Evolutionary conservation across 2,329 filamentous ascomycete species (phyloP).

Genomic region (Mycosphaerella sp.): DNA sequence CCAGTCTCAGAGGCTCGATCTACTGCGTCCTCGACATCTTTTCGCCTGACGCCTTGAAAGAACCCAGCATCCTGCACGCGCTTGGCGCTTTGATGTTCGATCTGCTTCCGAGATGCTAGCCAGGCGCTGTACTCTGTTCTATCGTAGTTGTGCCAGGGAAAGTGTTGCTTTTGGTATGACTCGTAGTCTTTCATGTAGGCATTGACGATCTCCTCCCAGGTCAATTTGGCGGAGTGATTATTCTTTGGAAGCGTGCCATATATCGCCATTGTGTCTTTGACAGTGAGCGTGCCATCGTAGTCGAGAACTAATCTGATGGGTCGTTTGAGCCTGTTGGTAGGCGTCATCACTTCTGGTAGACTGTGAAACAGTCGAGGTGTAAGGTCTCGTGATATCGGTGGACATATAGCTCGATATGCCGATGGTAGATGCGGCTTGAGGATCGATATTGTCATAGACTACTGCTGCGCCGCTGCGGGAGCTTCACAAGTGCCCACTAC

Average conservation of each 20-base stretch:
- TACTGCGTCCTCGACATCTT: conserved; percentile 27
- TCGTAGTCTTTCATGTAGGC: conserved; percentile 40
- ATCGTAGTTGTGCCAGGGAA: conserved; percentile 25
- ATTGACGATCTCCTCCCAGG: conserved; percentile 35
- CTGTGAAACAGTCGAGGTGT: neutral
- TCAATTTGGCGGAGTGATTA: conserved; percentile 17
- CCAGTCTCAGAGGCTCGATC: conserved; percentile 30
- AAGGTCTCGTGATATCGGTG: neutral
- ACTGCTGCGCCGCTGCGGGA: neutral
- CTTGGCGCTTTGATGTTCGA: conserved; percentile 39
- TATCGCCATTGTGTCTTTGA: conserved; percentile 40
- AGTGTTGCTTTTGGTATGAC: conserved; percentile 29
- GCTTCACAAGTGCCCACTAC: neutral
- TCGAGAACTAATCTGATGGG: conserved; percentile 36
- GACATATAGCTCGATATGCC: neutral
- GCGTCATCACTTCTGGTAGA: conserved; percentile 6
- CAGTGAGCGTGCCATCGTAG: conserved; percentile 45
- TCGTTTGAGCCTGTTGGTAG: conserved; percentile 4
- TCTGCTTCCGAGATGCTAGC: conserved; percentile 32
- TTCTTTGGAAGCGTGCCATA: conserved; percentile 35
- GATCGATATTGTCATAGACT: conserved; percentile 6
- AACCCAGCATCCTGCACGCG: conserved; percentile 37
- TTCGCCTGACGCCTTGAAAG: conserved; percentile 35
- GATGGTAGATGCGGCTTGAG: conserved; percentile 5
- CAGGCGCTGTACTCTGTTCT: conserved; percentile 35